Conservation (phyloP, 176 grass and related monocot genomes). For the Microstegium vimineum region DNA sequence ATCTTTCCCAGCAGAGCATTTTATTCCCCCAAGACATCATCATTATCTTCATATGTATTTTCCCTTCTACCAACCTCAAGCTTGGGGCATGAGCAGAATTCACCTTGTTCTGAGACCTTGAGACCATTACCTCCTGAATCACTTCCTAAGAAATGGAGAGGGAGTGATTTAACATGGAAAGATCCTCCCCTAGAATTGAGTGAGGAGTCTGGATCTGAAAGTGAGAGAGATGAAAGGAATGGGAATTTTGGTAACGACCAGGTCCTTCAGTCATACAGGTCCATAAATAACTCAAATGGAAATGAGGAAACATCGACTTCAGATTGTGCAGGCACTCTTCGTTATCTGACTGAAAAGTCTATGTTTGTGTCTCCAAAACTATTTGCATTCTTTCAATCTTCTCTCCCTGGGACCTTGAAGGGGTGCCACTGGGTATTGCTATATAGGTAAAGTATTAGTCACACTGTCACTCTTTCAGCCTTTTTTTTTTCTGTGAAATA, state of each 20-base stretch:
- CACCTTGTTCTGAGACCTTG: constrained; percentile 21
- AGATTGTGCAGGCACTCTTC: constrained; percentile 25
- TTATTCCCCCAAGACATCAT: constrained; percentile 43
- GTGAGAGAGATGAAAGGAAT: constrained; percentile 44
- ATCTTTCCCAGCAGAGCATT: constrained; percentile 36
- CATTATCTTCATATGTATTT: constrained; percentile 53
- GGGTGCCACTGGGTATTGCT: constrained; percentile 87
- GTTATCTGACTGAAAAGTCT: constrained; percentile 69
- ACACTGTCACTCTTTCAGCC: neutral
- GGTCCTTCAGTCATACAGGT: constrained; percentile 12
- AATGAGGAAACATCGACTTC: constrained; percentile 45
- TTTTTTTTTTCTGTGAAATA: constrained; percentile 11
- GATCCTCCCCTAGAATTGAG: constrained; percentile 32
- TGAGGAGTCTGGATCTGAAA: constrained; percentile 51
- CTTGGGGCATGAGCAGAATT: constrained; percentile 11
- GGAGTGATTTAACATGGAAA: constrained; percentile 33
- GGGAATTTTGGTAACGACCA: constrained; percentile 21
- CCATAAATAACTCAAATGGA: constrained; percentile 19
- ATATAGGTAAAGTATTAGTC: constrained; percentile 64
- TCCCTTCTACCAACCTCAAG: constrained; percentile 49
- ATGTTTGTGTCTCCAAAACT: constrained; percentile 62
- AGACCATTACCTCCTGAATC: constrained; percentile 41
- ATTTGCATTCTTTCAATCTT: constrained; percentile 75
- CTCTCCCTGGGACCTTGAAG: constrained; percentile 78
- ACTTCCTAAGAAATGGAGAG: constrained; percentile 50